phyloP scores from a whole-genome alignment of 768 basidiomycete species.

The Termitomyces heimii region DNA sequence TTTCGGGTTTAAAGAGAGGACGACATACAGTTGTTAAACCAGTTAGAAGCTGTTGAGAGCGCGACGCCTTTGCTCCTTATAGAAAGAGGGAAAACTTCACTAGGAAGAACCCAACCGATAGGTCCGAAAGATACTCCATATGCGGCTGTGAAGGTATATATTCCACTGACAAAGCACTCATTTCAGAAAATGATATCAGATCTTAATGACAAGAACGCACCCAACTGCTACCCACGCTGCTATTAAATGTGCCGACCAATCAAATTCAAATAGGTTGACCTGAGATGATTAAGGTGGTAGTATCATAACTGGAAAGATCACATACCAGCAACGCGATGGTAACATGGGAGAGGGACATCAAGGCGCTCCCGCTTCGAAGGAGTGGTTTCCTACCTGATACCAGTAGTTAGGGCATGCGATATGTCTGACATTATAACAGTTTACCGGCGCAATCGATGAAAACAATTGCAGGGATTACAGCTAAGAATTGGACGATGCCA shows the following conservation, averaged over 20 bases:
- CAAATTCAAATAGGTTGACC: slow-evolving; percentile 42
- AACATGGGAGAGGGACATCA: slow-evolving; percentile 64
- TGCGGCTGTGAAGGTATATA: slow-evolving; percentile 71
- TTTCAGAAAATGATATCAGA: neutral
- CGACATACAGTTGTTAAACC: slow-evolving; percentile 71
- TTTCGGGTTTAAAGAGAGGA: neutral
- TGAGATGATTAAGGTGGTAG: slow-evolving; percentile 15
- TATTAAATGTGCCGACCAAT: slow-evolving; percentile 52
- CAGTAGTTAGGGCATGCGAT: neutral
- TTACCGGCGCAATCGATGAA: slow-evolving; percentile 63
- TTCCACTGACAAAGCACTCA: slow-evolving; percentile 31
- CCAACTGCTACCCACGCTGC: slow-evolving; percentile 69
- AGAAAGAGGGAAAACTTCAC: slow-evolving; percentile 77
- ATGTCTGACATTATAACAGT: slow-evolving; percentile 2
- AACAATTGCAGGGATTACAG: slow-evolving; percentile 68
- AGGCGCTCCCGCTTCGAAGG: slow-evolving; percentile 54
- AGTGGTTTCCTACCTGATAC: slow-evolving; percentile 57
- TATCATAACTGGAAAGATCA: neutral
- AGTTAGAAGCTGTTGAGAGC: slow-evolving; percentile 80
- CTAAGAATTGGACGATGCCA: slow-evolving; percentile 71
- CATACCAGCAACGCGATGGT: slow-evolving; percentile 58
- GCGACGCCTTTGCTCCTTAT: slow-evolving; percentile 80
- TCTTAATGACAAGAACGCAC: slow-evolving; percentile 27
- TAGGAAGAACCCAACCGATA: slow-evolving; percentile 79
- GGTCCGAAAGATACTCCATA: slow-evolving; percentile 79